phyloP scores from a whole-genome alignment of 2,329 filamentous ascomycete species.

The Claviceps quebecensis region DNA sequence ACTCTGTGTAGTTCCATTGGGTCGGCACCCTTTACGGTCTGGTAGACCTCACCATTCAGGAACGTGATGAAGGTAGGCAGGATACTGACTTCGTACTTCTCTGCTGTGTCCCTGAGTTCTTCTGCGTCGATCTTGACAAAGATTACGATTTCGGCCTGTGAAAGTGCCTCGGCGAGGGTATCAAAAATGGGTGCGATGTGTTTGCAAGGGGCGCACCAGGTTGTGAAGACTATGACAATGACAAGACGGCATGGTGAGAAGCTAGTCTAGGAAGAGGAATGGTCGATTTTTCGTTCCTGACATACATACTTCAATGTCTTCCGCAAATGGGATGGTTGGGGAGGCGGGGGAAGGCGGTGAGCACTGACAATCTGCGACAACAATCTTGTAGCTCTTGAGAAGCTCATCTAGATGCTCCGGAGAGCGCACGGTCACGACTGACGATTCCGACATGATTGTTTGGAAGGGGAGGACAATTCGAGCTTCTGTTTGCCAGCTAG shows the following conservation, averaged over 20 bases:
- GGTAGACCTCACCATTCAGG: conserved; percentile 52
- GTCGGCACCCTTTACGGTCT: conserved; percentile 63
- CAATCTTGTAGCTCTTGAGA: conserved; percentile 59
- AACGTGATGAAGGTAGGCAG: conserved; percentile 91
- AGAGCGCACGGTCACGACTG: conserved; percentile 25
- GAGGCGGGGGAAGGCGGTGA: conserved; percentile 9
- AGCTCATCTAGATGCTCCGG: conserved; percentile 51
- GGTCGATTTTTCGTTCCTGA: too few species aligned
- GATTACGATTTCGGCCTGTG: conserved; percentile 56
- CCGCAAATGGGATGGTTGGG: too few species aligned
- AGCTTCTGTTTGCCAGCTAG: too few species aligned
- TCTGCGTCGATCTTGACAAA: conserved; percentile 86
- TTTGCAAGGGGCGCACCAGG: conserved; percentile 77
- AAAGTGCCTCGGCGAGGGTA: conserved; percentile 55
- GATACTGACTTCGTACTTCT: conserved; percentile 58
- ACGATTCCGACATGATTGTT: conserved; percentile 16
- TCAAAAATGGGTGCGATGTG: conserved; percentile 74
- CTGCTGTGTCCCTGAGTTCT: conserved; percentile 56
- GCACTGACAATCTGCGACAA: conserved; percentile 75
- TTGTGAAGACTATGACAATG: conserved; percentile 56
- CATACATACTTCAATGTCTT: too few species aligned
- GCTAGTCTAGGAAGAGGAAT: conserved; percentile 7
- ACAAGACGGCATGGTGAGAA: background rate
- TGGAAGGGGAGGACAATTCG: background rate
- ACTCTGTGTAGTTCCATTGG: conserved; percentile 53